Evolutionary conservation across 495 filamentous ascomycete genomes (phyloP), one percentile per base, ranked within the genome.

Genomic region (Trichoderma gamsii): DNA sequence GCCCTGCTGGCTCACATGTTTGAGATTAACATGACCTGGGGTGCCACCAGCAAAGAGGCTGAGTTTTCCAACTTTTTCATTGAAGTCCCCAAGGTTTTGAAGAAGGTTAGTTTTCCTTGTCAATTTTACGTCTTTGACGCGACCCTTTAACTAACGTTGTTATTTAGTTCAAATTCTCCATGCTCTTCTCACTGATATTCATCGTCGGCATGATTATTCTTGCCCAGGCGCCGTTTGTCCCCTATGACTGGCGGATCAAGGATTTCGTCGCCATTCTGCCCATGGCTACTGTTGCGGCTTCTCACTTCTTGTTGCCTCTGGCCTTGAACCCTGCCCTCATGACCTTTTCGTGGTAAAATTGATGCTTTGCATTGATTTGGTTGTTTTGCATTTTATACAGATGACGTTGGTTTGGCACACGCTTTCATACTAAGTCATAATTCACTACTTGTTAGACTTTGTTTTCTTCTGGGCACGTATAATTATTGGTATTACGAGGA

Each of bases 191-290:
- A 15, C 70, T 85, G 32, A 18, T 86, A 43, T 85, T 86, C 69
- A 86, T 91, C 63, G 78, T 76, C 13, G 87, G 77, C 66, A 92
- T 93, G 83, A 78, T 92, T 69, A 77, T 90, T 66, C 76, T 92
- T 32, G 88, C 89, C n/a, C 78, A 78, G 7, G 86, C 79, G 8
- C 77, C 79, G 4, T 91, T 90, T 69, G 78, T 92, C 2, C 89
- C 89, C 3, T 79, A 84, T 66, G 80, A 81, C 69, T 93, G 89
- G 89, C 80, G 81, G 69, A 92, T 92, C 70, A 86, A 76, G 43
- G 88, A 91, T 73, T 91, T 93, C 70, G 89, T 91, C n/a, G 90
- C 90, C 44, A 92, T 93, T 69, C 76, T 92, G 41, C 90, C 90
- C 61, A 89, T 92, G 88, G 85, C 88, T 1, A 92, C 90, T 0